Conservation (phyloP, 805 yeast genomes). For the Kuraishia piskuri region DNA sequence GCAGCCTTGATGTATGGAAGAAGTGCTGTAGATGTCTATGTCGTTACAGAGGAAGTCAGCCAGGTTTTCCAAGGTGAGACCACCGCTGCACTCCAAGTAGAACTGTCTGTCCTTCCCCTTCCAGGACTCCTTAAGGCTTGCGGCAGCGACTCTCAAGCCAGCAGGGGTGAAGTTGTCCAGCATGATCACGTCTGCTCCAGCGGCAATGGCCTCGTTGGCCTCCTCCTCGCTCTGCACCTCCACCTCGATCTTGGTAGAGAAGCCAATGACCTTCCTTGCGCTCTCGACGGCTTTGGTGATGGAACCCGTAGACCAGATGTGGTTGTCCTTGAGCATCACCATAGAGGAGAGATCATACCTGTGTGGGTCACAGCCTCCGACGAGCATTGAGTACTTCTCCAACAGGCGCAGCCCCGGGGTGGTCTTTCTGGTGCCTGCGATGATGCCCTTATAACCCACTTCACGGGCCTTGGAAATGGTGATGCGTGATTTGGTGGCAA, state of each 20-base stretch:
- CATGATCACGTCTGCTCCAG: constrained; percentile 96
- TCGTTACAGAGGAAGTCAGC: constrained; percentile 59
- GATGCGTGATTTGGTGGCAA: constrained; percentile 65
- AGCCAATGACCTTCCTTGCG: constrained; percentile 81
- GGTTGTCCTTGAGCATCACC: constrained; percentile 96
- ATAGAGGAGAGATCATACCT: constrained; percentile 84
- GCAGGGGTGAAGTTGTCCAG: constrained; percentile 77
- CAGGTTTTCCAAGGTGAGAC: constrained; percentile 66
- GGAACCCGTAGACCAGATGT: constrained; percentile 87
- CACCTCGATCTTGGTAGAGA: constrained; percentile 84
- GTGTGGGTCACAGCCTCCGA: constrained; percentile 92
- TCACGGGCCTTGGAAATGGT: constrained; percentile 55
- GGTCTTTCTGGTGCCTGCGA: constrained; percentile 96
- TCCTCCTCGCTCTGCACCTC: constrained; percentile 81
- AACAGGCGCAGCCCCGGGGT: constrained; percentile 88
- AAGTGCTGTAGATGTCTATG: constrained; percentile 85
- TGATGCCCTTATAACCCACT: constrained; percentile 68
- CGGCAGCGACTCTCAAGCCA: constrained; percentile 58
- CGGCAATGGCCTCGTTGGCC: constrained; percentile 86
- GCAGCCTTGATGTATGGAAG: constrained; percentile 89
- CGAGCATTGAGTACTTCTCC: constrained; percentile 91
- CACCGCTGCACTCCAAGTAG: constrained; percentile 87
- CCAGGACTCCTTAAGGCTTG: constrained; percentile 51
- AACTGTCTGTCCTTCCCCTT: constrained; percentile 36
- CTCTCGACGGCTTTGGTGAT: constrained; percentile 72